A percentile compares a stretch with the other conserved stretches of the same genome.
Evolutionary conservation across 2,329 filamentous ascomycete genomes (phyloP).

Genomic region (Epichloe gansuensis): DNA sequence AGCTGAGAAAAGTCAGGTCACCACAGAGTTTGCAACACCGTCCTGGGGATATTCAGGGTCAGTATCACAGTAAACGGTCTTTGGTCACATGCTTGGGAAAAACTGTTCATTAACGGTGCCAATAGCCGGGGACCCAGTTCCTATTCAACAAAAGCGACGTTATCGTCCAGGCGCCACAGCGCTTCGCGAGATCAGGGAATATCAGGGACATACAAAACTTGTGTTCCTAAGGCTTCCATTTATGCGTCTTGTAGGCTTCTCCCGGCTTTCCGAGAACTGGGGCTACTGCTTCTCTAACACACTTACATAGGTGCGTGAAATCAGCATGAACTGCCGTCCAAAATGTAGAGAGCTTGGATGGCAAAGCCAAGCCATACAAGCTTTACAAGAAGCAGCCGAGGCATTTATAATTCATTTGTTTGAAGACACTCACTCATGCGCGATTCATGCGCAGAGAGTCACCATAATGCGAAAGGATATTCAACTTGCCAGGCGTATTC

Average conservation of each 20-base stretch:
- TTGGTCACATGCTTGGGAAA: too few species aligned
- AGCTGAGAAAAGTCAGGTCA: neutral
- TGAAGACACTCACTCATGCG: constrained; percentile 72
- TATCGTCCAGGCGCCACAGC: constrained; percentile 75
- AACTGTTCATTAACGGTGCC: constrained; percentile 11
- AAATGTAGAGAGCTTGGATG: constrained; percentile 66
- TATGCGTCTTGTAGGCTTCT: constrained; percentile 50
- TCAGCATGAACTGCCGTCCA: constrained; percentile 53
- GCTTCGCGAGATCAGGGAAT: constrained; percentile 80
- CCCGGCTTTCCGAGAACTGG: neutral
- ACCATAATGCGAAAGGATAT: constrained; percentile 99
- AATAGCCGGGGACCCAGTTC: constrained; percentile 61
- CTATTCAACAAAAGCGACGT: constrained; percentile 47
- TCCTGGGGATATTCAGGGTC: constrained; percentile 31
- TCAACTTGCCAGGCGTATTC: constrained; percentile 72
- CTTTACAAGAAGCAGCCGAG: constrained; percentile 90
- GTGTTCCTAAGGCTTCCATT: constrained; percentile 73
- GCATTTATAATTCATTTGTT: constrained; percentile 95
- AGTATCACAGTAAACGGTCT: neutral
- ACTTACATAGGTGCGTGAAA: constrained; percentile 42
- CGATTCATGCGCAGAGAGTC: constrained; percentile 90
- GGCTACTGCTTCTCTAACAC: too few species aligned
- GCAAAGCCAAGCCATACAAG: constrained; percentile 91
- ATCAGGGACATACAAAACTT: constrained; percentile 82
- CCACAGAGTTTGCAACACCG: constrained; percentile 10